Evolutionary conservation across 495 filamentous ascomycete genomes (phyloP), one percentile per base, ranked within the genome.

Genomic region (Penicillium psychrofluorescens): DNA sequence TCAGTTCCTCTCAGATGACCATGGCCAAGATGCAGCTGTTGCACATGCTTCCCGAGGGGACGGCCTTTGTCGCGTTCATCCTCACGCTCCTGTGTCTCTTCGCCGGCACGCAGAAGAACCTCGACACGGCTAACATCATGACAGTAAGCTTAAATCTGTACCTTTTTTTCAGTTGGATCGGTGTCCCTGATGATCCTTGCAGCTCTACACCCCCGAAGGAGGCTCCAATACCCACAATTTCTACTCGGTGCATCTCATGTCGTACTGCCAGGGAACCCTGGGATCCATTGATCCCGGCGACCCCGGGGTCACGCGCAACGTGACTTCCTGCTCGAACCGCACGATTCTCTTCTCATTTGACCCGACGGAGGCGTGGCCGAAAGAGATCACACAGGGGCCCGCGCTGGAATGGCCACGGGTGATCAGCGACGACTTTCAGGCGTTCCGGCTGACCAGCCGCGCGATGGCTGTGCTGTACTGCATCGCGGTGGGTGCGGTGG

Each of bases 171-270:
- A 16, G 22, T 6, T 22, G 6, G 22, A 22, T 22, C 3, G 22
- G 0, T 22, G 22, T 6, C 22, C 22, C 22, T 22, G 6, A 22
- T 22, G 22, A 22, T 6, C 0, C 2, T 11, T 36, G 15, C 29
- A 67, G 64, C 47, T 67, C 13, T 60, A 64, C 40, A 66, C 64
- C 15, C 55, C 72, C 36, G 64, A 74, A 44, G 52, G 67, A 34
- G 63, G 71, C 38, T 70, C 75, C 47, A 53, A 81, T 6, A 77
- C 86, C 40, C 69, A 78, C n/a, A 72, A 86, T 50, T 94, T 83
- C 65, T 91, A 91, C 63, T 80, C 79, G 34, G 53, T 81, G 14
- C 84, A 91, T 52, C 55, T 88, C 40, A 76, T 88, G 63, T 72
- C 79, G 43, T 76, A 81, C 53, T 91, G 88, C 62, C 68, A 75